phyloP scores from a whole-genome alignment of 2,329 filamentous ascomycete genomes.

The Colletotrichum sp. region DNA sequence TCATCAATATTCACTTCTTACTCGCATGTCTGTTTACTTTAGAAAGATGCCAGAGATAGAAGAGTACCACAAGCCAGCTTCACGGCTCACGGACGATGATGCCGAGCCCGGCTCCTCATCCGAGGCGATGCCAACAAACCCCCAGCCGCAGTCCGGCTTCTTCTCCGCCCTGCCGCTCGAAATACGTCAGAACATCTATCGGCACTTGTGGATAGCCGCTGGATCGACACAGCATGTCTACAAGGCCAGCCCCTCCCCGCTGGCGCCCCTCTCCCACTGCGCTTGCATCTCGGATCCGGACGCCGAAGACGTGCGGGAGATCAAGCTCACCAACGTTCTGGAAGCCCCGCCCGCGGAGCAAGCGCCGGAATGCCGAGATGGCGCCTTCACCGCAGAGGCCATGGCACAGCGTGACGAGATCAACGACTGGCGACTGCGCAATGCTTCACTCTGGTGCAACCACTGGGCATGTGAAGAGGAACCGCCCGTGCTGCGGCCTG shows the following conservation, averaged over 20 bases:
- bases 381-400: neutral
- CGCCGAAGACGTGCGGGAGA: conserved; percentile 10
- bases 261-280: conserved; percentile 12
- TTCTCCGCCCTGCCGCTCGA: conserved; percentile 11
- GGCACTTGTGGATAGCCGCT: conserved; percentile 3
- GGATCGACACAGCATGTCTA: conserved; percentile 12
- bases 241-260: neutral
- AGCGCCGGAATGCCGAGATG: neutral
- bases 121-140: neutral
- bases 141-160: conserved; percentile 2
- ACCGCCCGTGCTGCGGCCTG: neutral
- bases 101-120: neutral
- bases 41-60: neutral
- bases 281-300: conserved; percentile 2
- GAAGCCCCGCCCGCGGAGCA: neutral
- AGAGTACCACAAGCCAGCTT: neutral
- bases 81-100: neutral
- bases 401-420: neutral
- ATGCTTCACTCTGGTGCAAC: neutral
- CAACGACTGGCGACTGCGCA: conserved; percentile 1
- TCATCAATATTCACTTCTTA: too few relatives aligned
- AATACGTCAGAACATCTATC: conserved; percentile 10
- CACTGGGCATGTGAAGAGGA: conserved; percentile 17
- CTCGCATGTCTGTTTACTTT: neutral
- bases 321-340: neutral